These are phyloP conservation scores for Phoma herbarum DNA, from an alignment of 2,329 filamentous ascomycete genomes.

Conservation along the genomic window DNA sequence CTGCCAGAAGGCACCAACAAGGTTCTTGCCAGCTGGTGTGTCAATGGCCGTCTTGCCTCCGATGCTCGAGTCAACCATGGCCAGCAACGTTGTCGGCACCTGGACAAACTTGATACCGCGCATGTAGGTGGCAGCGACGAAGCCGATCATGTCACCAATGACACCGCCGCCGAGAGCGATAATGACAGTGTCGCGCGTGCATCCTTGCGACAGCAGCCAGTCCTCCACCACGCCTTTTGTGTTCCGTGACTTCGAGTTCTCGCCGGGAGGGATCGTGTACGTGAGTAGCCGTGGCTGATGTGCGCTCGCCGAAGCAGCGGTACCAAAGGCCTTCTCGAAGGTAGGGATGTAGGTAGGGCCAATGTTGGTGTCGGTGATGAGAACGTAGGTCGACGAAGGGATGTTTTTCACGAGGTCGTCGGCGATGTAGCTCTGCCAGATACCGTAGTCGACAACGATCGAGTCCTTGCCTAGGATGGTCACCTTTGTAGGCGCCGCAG, in stretches of 20 bases:
- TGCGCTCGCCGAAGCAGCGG: conserved; percentile 50
- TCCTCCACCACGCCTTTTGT: conserved; percentile 97
- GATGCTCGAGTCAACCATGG: conserved; percentile 99
- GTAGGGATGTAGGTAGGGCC: conserved; percentile 78
- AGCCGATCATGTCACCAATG: conserved; percentile 97
- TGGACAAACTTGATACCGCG: conserved; percentile 95
- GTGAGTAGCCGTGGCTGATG: conserved; percentile 74
- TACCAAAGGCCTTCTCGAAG: conserved; percentile 74
- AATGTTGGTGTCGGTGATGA: conserved; percentile 96
- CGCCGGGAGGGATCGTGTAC: conserved; percentile 90
- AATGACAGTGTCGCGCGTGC: conserved; percentile 92
- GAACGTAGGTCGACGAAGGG: conserved; percentile 88
- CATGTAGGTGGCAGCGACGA: conserved; percentile 98
- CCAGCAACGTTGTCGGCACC: conserved; percentile 90
- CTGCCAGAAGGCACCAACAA: conserved; percentile 97
- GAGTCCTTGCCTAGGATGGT: conserved; percentile 86
- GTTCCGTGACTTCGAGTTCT: conserved; percentile 90
- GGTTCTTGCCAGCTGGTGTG: conserved; percentile 92
- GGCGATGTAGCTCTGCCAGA: conserved; percentile 85
- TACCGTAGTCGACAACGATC: conserved; percentile 89
- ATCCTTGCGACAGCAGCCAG: conserved; percentile 93
- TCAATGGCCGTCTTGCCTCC: conserved; percentile 99
- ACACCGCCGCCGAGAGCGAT: conserved; percentile 95
- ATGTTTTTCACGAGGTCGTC: conserved; percentile 81
- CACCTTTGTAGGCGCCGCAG: conserved; percentile 67